Evolutionary conservation across 2,329 filamentous ascomycete species (phyloP).

Genomic region (Aspergillus luchuensis): DNA sequence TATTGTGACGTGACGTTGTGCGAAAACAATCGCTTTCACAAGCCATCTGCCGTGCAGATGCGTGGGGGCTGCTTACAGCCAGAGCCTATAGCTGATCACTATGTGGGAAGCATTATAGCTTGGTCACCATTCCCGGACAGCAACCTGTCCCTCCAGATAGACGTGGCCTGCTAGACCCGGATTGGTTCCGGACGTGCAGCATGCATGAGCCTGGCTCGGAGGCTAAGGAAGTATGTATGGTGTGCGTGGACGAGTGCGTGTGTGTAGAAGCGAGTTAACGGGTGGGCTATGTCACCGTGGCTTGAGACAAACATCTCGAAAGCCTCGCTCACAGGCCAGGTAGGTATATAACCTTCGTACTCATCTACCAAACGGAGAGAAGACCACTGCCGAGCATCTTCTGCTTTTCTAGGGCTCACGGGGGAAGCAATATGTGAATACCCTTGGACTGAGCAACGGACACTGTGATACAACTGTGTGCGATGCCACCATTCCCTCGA

Average conservation of each 20-base stretch:
- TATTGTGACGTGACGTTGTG: background rate
- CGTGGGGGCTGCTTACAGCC: background rate
- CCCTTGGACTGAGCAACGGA: background rate
- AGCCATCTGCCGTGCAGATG: background rate
- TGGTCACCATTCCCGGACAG: background rate
- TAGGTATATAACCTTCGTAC: constrained; percentile 4
- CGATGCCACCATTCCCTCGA: background rate
- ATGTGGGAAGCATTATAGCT: background rate
- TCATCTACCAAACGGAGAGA: background rate
- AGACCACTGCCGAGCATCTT: background rate
- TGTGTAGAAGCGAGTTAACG: background rate
- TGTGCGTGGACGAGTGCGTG: constrained; percentile 4
- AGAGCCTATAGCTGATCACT: background rate
- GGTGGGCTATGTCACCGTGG: background rate
- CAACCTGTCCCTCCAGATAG: background rate
- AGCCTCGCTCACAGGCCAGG: background rate
- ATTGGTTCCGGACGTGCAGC: constrained; percentile 11
- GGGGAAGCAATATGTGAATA: background rate
- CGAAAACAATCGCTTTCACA: background rate
- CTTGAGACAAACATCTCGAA: constrained; percentile 1
- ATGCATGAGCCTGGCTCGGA: constrained; percentile 11
- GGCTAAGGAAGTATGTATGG: constrained; percentile 1
- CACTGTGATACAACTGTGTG: constrained; percentile 8
- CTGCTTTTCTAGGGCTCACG: background rate
- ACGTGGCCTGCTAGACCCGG: background rate